A percentile compares a stretch with the other conserved stretches of the same genome.
Conservation (phyloP, 202 grass and related monocot species). For the Setaria viridis region DNA sequence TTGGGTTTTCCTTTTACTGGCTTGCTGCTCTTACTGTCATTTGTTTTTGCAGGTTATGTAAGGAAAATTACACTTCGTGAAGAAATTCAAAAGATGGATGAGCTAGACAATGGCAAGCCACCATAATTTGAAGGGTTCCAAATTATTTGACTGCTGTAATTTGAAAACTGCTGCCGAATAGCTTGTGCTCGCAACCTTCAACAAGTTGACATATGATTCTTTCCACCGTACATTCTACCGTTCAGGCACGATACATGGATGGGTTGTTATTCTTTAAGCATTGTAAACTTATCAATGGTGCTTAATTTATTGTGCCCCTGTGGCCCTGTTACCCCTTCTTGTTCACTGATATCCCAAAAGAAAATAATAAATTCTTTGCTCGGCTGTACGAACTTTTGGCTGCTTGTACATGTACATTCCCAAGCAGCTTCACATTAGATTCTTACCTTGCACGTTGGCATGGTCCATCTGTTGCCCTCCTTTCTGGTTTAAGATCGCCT, state of each 20-base stretch:
- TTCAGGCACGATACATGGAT: constrained; percentile 34
- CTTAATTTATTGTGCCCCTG: constrained; percentile 29
- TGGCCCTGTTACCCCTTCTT: constrained; percentile 19
- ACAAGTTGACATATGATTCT: constrained; percentile 47
- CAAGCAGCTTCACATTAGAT: constrained; percentile 42
- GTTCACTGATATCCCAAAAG: background rate
- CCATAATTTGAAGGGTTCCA: constrained; percentile 54
- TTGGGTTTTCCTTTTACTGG: constrained; percentile 1
- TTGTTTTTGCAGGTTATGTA: constrained; percentile 81
- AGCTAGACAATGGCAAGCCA: constrained; percentile 74
- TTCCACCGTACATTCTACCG: constrained; percentile 3
- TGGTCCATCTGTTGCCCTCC: constrained; percentile 45
- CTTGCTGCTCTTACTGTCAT: background rate
- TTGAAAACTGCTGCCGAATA: constrained; percentile 32
- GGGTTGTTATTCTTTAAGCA: constrained; percentile 54
- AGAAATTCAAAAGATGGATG: constrained; percentile 82
- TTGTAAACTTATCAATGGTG: constrained; percentile 22
- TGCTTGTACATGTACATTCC: background rate
- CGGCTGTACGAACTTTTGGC: background rate
- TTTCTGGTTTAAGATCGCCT: constrained; percentile 42
- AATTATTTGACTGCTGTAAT: constrained; percentile 29
- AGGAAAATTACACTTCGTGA: constrained; percentile 87
- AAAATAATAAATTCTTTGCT: background rate
- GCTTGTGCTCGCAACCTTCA: constrained; percentile 37
- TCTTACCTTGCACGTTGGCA: constrained; percentile 55